Evolutionary conservation across 495 filamentous ascomycete species (phyloP), one percentile per base, ranked within the genome.

Genomic region (Echria macrotheca): DNA sequence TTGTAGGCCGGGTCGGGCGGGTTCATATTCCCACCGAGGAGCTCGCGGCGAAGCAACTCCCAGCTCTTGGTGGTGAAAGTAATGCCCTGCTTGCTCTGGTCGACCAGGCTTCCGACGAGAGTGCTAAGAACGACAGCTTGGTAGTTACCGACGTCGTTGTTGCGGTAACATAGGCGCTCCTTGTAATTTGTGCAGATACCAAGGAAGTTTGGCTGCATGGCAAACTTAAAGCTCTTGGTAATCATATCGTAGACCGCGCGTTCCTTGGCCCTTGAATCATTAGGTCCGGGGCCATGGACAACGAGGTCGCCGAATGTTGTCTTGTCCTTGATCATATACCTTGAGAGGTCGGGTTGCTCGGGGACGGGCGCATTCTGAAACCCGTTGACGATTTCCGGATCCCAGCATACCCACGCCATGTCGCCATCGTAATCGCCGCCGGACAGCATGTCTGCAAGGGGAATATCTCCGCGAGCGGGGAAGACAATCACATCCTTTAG

Each of bases 351-450:
- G 0, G 66, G 74, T n/a, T 69, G 52, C 0, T 52, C 4, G 0
- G 83, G 83, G 19, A 81, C 66, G 1, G 74, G 67, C 4, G 85
- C 82, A 57, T 95, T 96, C 3, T 59, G 50, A 57, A 96, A 98
- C n/a, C 70, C 76, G 4, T 75, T 57, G 0, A 94, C 89, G 11
- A 96, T 80, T 0, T 68, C 69, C 2, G 74, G 72, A 49, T 96
- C 90, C 91, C 89, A 96, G 64, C 90, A 96, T 12, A 95, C 71
- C 90, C 89, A 93, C 0, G 82, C 86, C 32, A 75, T 84, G 55
- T 98, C 93, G 0, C 93, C 93, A 50, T 96, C 91, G 61, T 96
- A 96, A 65, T 98, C 93, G 7, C 93, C 93, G 11, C 91, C 93
- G 3, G 89, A 93, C 0, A 96, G 72, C 63, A 88, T 87, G 25